Evolutionary conservation across 108 stramenopile genomes (phyloP), one percentile per base, ranked within the genome.

Genomic region (Skeletonema grethae): DNA sequence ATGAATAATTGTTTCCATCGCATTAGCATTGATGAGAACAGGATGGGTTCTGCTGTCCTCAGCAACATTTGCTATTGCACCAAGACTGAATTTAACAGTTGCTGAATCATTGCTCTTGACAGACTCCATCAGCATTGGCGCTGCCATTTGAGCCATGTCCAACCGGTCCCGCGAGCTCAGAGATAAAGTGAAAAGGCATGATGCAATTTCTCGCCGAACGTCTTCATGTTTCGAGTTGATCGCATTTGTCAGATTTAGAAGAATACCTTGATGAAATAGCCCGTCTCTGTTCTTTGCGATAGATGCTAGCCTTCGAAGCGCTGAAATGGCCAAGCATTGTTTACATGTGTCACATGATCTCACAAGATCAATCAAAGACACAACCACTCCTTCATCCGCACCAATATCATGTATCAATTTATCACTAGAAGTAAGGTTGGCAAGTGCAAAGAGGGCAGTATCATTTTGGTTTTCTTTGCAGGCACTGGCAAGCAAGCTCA

Each of bases 41-140:
- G 34, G 22, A 75, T 95, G 93, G 41, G 91, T 91, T 8, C 84
- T 80, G 38, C 88, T 69, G 39, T 93, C 91, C 63, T 93, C 93
- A 4, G 91, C 89, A 22, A 95, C 34, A 69, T 91, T 93, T 18
- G 89, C 93, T 9, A 95, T 67, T 5, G 88, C 72, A 11, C 89
- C 87, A 38, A 92, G 67, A 56, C 87, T 82, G 34, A 89, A 83
- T 34, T 85, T 77, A 13, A 86, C 85, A 31, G 84, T 87, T n/a
- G 90, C 87, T 7, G 69, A 62, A 63, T 92, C 90, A 48, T 73
- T 72, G 39, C 80, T 82, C 69, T 76, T 13, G 13, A 80, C 70
- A 35, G 93, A 65, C 4, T 15, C 30, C 15, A 88, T 75, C 61
- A 95, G 31, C 22, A 81, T 75, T 2, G 66, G 58, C 30, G 88